Conservation (phyloP, 2,329 filamentous ascomycete species). For the Alternaria hordeiaustralica region DNA sequence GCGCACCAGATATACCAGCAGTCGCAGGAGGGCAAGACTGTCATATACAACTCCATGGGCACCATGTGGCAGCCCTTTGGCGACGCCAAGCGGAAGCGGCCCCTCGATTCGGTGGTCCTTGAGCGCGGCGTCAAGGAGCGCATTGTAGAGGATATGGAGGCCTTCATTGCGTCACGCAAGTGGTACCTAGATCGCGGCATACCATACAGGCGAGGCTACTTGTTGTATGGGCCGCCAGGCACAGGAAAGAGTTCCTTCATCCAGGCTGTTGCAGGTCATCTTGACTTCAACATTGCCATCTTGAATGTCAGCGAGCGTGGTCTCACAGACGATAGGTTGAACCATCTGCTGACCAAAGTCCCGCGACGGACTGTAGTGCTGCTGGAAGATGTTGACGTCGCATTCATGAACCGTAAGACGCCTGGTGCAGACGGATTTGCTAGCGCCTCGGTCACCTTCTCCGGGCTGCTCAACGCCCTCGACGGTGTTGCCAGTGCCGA, state of each 20-base stretch:
- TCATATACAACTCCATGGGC: conserved; percentile 85
- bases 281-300: conserved; percentile 92
- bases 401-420: conserved; percentile 81
- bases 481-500: conserved; percentile 96
- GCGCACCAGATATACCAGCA: conserved; percentile 80
- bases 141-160: conserved; percentile 79
- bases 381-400: conserved; percentile 89
- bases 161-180: conserved; percentile 77
- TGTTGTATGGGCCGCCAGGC: conserved; percentile 87
- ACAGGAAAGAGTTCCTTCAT: conserved; percentile 97
- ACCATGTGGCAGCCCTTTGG: conserved; percentile 87
- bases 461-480: conserved; percentile 72
- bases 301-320: conserved; percentile 89
- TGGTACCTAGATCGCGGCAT: conserved; percentile 97
- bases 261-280: conserved; percentile 87
- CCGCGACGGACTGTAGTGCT: conserved; percentile 82
- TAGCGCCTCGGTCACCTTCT: conserved; percentile 91
- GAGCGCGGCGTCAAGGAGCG: conserved; percentile 83
- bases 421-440: conserved; percentile 82
- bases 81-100: conserved; percentile 82
- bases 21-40: conserved; percentile 88
- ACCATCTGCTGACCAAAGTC: conserved; percentile 83
- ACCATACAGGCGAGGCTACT: conserved; percentile 86
- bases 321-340: conserved; percentile 86
- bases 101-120: conserved; percentile 84